phyloP scores from a whole-genome alignment of 805 yeast genomes.

The Teunomyces funiuensis region DNA sequence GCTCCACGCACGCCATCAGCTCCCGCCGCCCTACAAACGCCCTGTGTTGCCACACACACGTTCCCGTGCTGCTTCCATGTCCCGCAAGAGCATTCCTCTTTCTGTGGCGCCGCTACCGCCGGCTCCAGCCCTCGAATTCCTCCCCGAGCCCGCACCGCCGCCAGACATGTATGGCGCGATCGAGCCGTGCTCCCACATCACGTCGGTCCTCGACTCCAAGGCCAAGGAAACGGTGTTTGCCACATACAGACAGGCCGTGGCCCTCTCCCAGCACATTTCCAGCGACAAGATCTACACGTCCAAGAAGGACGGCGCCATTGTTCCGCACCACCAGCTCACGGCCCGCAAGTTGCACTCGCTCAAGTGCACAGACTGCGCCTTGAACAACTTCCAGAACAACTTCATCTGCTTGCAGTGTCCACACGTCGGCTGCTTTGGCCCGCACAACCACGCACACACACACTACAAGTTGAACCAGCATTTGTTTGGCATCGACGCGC shows the following conservation, averaged over 20 bases:
- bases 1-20: background rate
- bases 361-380: constrained; percentile 51
- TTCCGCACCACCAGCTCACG: constrained; percentile 38
- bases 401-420: constrained; percentile 77
- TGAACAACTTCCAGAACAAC: constrained; percentile 42
- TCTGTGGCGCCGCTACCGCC: background rate
- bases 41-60: background rate
- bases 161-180: constrained; percentile 31
- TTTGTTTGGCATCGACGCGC: constrained; percentile 56
- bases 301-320: constrained; percentile 37
- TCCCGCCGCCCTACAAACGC: background rate
- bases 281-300: constrained; percentile 26
- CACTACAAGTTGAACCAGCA: constrained; percentile 37
- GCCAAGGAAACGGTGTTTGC: constrained; percentile 49
- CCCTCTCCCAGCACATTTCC: constrained; percentile 39
- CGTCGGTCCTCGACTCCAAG: constrained; percentile 46
- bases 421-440: constrained; percentile 63
- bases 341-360: constrained; percentile 45
- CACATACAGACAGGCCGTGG: constrained; percentile 53
- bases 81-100: background rate
- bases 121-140: background rate
- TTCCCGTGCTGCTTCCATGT: constrained; percentile 3
- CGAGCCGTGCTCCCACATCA: constrained; percentile 51
- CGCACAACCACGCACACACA: constrained; percentile 30
- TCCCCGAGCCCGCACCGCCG: constrained; percentile 14